A percentile compares a stretch with the other conserved stretches of the same genome.
phyloP scores from a whole-genome alignment of 345 rosid genomes.

The Acer negundo region DNA sequence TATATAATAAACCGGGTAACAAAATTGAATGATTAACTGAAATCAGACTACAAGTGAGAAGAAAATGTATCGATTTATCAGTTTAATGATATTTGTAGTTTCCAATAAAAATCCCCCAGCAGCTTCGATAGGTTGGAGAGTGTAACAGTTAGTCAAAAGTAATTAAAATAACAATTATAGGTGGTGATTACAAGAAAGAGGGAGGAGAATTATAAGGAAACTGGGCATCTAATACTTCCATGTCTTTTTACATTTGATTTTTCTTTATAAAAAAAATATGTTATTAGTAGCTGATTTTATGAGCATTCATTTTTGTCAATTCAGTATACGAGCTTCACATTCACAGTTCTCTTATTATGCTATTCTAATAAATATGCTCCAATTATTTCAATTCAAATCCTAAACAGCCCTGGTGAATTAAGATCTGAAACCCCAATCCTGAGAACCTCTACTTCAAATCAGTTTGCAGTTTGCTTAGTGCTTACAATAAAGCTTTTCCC shows the following conservation, averaged over 20 bases:
- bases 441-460: neutral
- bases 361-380: neutral
- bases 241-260: neutral
- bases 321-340: neutral
- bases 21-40: neutral
- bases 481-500: neutral
- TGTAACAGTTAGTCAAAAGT: too few relatives aligned
- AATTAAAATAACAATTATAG: too few relatives aligned
- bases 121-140: too few relatives aligned
- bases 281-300: neutral
- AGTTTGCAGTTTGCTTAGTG: neutral
- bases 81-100: neutral
- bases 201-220: too few relatives aligned
- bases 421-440: neutral
- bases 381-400: neutral
- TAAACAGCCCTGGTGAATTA: neutral
- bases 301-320: conserved; percentile 6
- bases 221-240: neutral
- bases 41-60: neutral
- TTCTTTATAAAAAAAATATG: neutral
- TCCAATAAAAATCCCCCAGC: neutral
- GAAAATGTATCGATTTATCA: neutral
- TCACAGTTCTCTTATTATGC: neutral
- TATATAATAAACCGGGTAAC: neutral
- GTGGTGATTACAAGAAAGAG: too few relatives aligned